Conservation (phyloP, 2,329 filamentous ascomycete genomes). For the Dothistroma pini region DNA sequence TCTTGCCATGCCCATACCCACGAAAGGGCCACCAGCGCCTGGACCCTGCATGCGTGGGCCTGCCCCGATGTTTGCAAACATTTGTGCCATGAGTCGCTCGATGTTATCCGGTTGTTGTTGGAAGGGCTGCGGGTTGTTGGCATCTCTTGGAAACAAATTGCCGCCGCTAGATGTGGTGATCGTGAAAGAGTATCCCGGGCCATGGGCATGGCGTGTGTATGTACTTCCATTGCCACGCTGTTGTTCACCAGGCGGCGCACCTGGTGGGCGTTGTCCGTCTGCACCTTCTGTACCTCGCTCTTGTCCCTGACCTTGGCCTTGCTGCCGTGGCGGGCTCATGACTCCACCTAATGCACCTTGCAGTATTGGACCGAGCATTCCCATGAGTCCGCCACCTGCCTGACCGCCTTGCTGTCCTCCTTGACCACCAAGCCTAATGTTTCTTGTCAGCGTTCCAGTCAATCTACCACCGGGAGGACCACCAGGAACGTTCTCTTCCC, state of each 20-base stretch:
- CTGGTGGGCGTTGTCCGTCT: constrained; percentile 16
- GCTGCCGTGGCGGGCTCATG: constrained; percentile 18
- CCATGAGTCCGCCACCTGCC: constrained; percentile 42
- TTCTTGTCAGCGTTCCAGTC: constrained; percentile 40
- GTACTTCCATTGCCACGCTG: constrained; percentile 10
- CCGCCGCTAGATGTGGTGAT: constrained; percentile 27
- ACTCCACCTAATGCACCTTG: constrained; percentile 20
- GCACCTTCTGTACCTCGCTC: constrained; percentile 8
- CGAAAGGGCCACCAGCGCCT: not conserved
- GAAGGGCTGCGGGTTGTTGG: constrained; percentile 47
- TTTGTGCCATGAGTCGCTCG: constrained; percentile 32
- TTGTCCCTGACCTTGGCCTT: constrained; percentile 15
- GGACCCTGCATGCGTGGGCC: constrained; percentile 6
- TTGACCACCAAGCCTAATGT: constrained; percentile 27
- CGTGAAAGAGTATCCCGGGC: constrained; percentile 30
- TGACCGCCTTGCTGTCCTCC: constrained; percentile 18
- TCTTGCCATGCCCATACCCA: not conserved
- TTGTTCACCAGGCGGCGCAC: constrained; percentile 13
- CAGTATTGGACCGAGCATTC: constrained; percentile 23
- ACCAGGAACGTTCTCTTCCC: constrained; percentile 30
- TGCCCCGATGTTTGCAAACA: constrained; percentile 33
- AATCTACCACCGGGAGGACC: constrained; percentile 29
- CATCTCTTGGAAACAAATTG: constrained; percentile 50
- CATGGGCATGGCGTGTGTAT: constrained; percentile 19
- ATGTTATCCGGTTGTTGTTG: constrained; percentile 34